These are phyloP conservation scores for Phyllosticta citribraziliensis DNA, from an alignment of 2,329 filamentous ascomycete species.

Conservation along the genomic window DNA sequence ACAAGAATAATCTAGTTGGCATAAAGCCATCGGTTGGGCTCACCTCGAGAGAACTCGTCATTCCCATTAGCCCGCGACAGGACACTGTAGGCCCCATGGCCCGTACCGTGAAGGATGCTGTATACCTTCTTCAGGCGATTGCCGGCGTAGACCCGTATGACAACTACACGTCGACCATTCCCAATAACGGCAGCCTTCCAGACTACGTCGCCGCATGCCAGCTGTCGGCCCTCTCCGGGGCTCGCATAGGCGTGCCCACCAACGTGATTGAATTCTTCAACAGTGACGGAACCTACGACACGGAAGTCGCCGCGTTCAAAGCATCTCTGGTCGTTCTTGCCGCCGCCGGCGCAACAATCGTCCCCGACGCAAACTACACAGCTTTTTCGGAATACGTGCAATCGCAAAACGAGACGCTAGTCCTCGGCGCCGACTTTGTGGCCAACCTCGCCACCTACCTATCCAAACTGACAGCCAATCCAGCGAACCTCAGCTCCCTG, in stretches of 20 bases:
- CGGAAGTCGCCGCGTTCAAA: slow-evolving; percentile 44
- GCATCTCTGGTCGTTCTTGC: slow-evolving; percentile 43
- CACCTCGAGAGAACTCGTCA: slow-evolving; percentile 51
- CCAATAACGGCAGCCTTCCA: slow-evolving; percentile 37
- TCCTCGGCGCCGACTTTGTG: slow-evolving; percentile 52
- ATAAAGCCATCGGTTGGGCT: slow-evolving; percentile 50
- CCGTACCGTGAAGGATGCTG: slow-evolving; percentile 49
- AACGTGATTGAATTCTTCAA: slow-evolving; percentile 41
- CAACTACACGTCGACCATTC: slow-evolving; percentile 51
- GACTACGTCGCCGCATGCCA: slow-evolving; percentile 54
- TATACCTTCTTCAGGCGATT: slow-evolving; percentile 49
- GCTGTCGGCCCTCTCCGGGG: slow-evolving; percentile 42
- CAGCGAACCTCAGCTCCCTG: slow-evolving; percentile 44
- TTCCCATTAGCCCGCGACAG: slow-evolving; percentile 52
- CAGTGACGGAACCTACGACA: slow-evolving; percentile 20
- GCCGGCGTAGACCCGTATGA: slow-evolving; percentile 43
- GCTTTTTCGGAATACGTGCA: slow-evolving; percentile 37
- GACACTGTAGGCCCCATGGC: slow-evolving; percentile 50
- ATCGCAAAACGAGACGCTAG: slow-evolving; percentile 31
- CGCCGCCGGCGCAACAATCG: slow-evolving; percentile 48
- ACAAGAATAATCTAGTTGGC: slow-evolving; percentile 52
- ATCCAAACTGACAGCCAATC: slow-evolving; percentile 46
- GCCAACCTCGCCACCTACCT: slow-evolving; percentile 48
- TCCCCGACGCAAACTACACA: slow-evolving; percentile 51
- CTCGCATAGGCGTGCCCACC: slow-evolving; percentile 54